Evolutionary conservation across 1,139 yeast genomes (phyloP).

Genomic region (Candida sp.): DNA sequence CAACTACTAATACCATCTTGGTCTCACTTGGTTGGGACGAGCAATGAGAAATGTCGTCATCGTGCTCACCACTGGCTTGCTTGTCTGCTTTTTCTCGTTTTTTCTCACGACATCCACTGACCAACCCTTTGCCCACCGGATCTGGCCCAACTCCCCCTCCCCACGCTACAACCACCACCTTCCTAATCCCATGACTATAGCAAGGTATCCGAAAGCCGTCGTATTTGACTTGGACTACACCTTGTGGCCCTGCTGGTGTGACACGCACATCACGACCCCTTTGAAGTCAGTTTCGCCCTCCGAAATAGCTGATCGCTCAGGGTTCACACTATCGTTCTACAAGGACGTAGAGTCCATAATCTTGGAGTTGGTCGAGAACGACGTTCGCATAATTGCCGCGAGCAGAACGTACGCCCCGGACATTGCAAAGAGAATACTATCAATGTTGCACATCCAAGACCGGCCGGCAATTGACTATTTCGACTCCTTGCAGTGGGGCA

Average conservation of each 20-base stretch:
- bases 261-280: conserved; percentile 69
- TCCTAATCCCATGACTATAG: conserved; percentile 2
- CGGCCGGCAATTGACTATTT: conserved; percentile 53
- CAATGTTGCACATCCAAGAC: conserved; percentile 50
- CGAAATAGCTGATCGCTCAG: conserved; percentile 46
- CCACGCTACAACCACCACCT: background rate
- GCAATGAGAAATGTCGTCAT: too few species aligned
- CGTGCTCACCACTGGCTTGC: background rate
- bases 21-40: too few species aligned
- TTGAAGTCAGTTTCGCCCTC: conserved; percentile 24
- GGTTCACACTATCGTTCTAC: conserved; percentile 55
- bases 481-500: conserved; percentile 67
- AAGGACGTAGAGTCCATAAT: conserved; percentile 65
- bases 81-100: background rate
- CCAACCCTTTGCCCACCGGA: too few species aligned
- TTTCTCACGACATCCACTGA: background rate
- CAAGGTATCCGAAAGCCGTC: conserved; percentile 57
- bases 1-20: too few species aligned
- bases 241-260: conserved; percentile 73
- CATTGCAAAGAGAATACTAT: conserved; percentile 61
- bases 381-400: conserved; percentile 61
- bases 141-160: background rate
- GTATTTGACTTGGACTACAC: conserved; percentile 83
- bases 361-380: conserved; percentile 39
- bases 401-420: conserved; percentile 70